These are phyloP conservation scores for Avicennia marina DNA, from an alignment of 257 asterid genomes.

Conservation along the genomic window DNA sequence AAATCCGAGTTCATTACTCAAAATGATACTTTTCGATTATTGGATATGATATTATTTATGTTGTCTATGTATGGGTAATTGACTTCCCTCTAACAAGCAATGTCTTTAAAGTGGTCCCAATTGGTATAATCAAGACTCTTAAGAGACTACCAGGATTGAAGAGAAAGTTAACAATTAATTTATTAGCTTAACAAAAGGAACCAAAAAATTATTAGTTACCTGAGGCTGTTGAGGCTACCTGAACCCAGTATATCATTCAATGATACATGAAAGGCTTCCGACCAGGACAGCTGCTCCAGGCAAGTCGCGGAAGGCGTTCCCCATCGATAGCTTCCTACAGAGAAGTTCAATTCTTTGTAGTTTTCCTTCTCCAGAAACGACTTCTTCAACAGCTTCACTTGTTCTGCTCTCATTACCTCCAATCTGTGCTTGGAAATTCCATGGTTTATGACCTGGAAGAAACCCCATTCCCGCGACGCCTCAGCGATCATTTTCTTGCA, in stretches of 20 bases:
- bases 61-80: no score
- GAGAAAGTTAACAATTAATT: no score
- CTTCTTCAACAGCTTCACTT: constrained; percentile 50
- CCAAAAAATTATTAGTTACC: constrained; percentile 47
- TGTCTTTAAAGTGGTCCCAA: no score
- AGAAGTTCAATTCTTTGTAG: constrained; percentile 37
- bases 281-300: constrained; percentile 69
- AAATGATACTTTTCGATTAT: no score
- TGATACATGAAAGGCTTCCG: constrained; percentile 79
- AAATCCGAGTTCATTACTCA: no score
- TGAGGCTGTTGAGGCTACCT: constrained; percentile 31
- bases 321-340: constrained; percentile 75
- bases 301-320: constrained; percentile 72
- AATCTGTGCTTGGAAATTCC: constrained; percentile 51
- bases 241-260: constrained; percentile 39
- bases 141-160: no score
- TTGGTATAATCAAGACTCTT: no score
- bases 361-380: constrained; percentile 50
- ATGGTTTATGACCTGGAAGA: constrained; percentile 77
- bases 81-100: no score
- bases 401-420: constrained; percentile 56
- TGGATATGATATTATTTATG: no score
- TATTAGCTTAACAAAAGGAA: no score
- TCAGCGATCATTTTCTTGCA: constrained; percentile 54
- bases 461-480: constrained; percentile 89